A percentile compares a stretch with the other conserved stretches of the same genome.
These are phyloP conservation scores for Alternaria sp. DNA, from an alignment of 2,329 filamentous ascomycete genomes.

Conservation along the genomic window DNA sequence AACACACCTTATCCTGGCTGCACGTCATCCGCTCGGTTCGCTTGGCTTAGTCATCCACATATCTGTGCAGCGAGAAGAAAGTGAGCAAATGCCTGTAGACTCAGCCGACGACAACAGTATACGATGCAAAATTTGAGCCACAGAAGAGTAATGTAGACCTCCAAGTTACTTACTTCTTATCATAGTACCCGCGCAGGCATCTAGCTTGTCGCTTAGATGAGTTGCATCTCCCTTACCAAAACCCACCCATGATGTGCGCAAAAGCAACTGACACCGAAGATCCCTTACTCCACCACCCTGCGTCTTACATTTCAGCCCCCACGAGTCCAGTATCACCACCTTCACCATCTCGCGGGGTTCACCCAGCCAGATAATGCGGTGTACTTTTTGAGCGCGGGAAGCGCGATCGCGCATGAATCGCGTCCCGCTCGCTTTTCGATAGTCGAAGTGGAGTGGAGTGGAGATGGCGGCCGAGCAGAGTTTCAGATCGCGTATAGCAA, in stretches of 20 bases:
- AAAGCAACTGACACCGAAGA: neutral
- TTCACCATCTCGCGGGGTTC: constrained; percentile 20
- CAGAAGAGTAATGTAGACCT: neutral
- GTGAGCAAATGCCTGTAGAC: neutral
- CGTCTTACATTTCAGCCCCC: constrained; percentile 5
- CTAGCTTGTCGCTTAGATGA: neutral
- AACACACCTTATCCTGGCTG: constrained; percentile 13
- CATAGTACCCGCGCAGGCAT: neutral
- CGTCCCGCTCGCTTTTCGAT: constrained; percentile 2
- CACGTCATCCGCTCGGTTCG: constrained; percentile 15
- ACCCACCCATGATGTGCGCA: neutral
- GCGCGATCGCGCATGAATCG: constrained; percentile 10
- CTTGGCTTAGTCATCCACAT: constrained; percentile 8
- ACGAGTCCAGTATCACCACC: constrained; percentile 20
- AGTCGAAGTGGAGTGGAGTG: constrained; percentile 7
- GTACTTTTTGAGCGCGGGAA: neutral
- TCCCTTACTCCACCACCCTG: constrained; percentile 8
- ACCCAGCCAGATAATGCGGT: constrained; percentile 18
- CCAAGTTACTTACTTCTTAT: neutral
- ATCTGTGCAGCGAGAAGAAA: neutral
- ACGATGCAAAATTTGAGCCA: too few relatives aligned
- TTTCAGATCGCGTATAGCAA: constrained; percentile 2
- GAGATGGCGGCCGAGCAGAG: constrained; percentile 4
- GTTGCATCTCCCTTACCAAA: neutral
- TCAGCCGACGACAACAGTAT: too few relatives aligned